Conservation (phyloP, 116 monocot genomes). For the Posidonia oceanica region DNA sequence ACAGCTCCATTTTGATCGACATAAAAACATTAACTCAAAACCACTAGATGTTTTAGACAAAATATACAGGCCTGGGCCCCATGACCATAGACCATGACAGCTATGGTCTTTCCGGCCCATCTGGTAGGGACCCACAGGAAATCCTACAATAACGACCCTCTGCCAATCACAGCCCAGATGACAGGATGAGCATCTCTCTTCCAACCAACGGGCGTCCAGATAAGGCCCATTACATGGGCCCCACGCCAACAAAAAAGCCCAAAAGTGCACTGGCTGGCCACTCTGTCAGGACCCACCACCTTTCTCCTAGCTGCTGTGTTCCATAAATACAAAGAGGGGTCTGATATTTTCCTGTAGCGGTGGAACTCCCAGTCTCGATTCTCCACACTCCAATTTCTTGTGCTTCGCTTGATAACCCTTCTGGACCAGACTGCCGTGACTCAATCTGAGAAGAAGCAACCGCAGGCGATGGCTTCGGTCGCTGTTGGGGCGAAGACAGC, state of each 20-base stretch:
- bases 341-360: constrained; percentile 1
- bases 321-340: background rate
- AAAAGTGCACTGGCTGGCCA: background rate
- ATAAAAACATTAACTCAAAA: too few species aligned
- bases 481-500: constrained; percentile 41
- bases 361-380: background rate
- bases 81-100: background rate
- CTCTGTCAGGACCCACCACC: background rate
- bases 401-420: too few species aligned
- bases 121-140: constrained; percentile 6
- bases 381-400: background rate
- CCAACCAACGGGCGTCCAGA: constrained; percentile 13
- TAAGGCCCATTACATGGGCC: constrained; percentile 7
- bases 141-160: background rate
- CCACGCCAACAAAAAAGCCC: background rate
- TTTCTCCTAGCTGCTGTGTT: background rate
- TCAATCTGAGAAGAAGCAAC: background rate
- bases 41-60: background rate
- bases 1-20: too few species aligned
- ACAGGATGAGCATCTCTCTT: background rate
- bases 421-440: background rate
- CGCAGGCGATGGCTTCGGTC: constrained; percentile 4
- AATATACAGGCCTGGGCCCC: background rate
- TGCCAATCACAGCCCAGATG: constrained; percentile 8
- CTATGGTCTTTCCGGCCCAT: background rate